Percentiles rank a stretch among this genome's conserved stretches.
Conservation (phyloP, 768 basidiomycete species). For the Leccinum sublutescens region DNA sequence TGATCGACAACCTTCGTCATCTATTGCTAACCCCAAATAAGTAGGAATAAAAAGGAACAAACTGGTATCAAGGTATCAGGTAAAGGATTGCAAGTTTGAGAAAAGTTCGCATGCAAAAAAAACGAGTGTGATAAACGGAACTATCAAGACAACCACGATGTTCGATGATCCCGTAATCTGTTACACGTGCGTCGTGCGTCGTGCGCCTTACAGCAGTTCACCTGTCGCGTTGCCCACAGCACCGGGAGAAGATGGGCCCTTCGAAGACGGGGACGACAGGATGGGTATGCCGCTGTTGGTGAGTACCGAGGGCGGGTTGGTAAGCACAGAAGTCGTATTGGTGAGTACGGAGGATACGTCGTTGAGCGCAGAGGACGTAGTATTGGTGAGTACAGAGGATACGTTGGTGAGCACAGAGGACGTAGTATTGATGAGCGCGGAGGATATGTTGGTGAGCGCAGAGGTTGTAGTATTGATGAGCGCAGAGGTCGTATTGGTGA, state of each 20-base stretch:
- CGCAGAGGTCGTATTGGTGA: conserved; percentile 2
- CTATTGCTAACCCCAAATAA: neutral
- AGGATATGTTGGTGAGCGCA: neutral
- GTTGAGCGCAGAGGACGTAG: neutral
- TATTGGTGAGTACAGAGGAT: no score
- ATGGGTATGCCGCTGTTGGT: neutral
- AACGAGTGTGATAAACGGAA: neutral
- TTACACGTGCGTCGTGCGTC: neutral
- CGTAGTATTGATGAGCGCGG: neutral
- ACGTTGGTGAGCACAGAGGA: no score
- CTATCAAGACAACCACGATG: neutral
- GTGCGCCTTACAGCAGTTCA: neutral
- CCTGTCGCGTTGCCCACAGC: conserved; percentile 7
- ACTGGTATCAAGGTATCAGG: conserved; percentile 4
- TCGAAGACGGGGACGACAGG: neutral
- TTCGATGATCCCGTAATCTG: neutral
- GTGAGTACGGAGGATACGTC: neutral
- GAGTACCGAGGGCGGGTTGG: neutral
- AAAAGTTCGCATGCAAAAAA: neutral
- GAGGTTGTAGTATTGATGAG: neutral
- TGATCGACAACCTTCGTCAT: no score
- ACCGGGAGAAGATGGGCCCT: neutral
- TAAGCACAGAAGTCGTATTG: neutral
- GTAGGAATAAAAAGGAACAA: conserved; percentile 1
- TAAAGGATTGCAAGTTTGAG: neutral